phyloP scores from a whole-genome alignment of 768 basidiomycete species.

The Asterophora parasitica region DNA sequence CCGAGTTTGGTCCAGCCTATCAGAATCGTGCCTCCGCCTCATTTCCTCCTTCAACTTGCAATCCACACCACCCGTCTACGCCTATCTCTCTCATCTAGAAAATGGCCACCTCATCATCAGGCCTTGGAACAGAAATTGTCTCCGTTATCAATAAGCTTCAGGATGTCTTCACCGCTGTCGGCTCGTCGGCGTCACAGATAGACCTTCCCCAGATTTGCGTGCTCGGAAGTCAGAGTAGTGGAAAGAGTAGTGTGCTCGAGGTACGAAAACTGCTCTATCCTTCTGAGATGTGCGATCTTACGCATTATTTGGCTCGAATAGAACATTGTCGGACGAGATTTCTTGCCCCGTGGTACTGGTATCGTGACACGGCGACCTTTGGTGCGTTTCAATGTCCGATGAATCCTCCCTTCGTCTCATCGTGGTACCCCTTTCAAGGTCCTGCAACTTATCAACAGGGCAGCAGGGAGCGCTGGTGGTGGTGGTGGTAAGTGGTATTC shows the following conservation, averaged over 20 bases:
- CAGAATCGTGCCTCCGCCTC: conserved; percentile 7
- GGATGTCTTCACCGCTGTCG: conserved; percentile 85
- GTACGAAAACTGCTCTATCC: conserved; percentile 32
- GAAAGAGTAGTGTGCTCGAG: conserved; percentile 91
- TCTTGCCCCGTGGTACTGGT: conserved; percentile 96
- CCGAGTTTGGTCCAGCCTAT: conserved; percentile 15
- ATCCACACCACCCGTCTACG: conserved; percentile 14
- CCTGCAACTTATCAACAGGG: conserved; percentile 90
- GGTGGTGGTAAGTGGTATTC: conserved; percentile 34
- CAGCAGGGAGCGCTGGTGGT: conserved; percentile 40
- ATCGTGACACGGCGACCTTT: conserved; percentile 97
- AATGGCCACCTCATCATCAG: conserved; percentile 54
- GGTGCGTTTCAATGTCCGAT: conserved; percentile 40
- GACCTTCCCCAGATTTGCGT: conserved; percentile 93
- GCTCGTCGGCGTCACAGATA: conserved; percentile 71
- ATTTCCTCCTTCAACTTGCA: conserved; percentile 11
- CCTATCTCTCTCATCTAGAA: conserved; percentile 22
- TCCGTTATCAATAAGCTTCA: conserved; percentile 83
- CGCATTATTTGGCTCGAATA: conserved; percentile 24
- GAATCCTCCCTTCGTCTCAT: neutral
- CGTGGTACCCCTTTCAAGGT: conserved; percentile 42
- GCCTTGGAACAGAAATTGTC: conserved; percentile 81
- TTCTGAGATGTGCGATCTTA: conserved; percentile 3
- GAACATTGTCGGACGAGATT: conserved; percentile 98
- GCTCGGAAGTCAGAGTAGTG: conserved; percentile 87